A percentile compares a stretch with the other conserved stretches of the same genome.
These are phyloP conservation scores for Zygnema cylindricum DNA, from an alignment of 139 green algal genomes.

Conservation along the genomic window DNA sequence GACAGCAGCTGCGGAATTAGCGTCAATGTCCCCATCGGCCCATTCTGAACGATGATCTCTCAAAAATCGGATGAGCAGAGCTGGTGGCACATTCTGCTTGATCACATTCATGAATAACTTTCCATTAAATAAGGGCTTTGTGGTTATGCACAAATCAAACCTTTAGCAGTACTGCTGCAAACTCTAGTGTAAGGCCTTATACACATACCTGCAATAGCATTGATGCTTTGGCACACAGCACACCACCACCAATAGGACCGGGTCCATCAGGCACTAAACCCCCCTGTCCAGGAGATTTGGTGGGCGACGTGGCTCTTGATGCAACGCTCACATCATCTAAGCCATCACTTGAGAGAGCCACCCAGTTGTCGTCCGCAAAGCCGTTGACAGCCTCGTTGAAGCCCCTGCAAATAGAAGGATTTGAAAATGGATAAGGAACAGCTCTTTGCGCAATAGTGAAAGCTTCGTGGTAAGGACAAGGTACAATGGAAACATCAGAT, in stretches of 20 bases:
- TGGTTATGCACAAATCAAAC: too few relatives aligned
- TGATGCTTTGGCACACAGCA: slow-evolving; percentile 53
- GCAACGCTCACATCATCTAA: slow-evolving; percentile 59
- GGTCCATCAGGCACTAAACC: not conserved
- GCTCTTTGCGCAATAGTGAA: not conserved
- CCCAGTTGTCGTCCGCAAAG: slow-evolving; percentile 54
- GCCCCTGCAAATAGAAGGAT: slow-evolving; percentile 35
- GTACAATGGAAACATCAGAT: not conserved
- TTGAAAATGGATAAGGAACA: not conserved
- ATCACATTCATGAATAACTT: not conserved
- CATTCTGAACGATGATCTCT: slow-evolving; percentile 48
- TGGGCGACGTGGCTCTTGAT: slow-evolving; percentile 3
- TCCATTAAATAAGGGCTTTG: too few relatives aligned
- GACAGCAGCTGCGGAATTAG: slow-evolving; percentile 31
- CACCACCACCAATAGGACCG: slow-evolving; percentile 19
- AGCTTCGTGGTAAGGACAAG: not conserved
- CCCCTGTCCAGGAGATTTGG: not conserved
- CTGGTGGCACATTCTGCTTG: slow-evolving; percentile 41
- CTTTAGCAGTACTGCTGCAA: too few relatives aligned
- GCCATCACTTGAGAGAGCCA: slow-evolving; percentile 47
- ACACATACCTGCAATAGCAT: slow-evolving; percentile 56
- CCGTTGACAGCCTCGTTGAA: slow-evolving; percentile 62
- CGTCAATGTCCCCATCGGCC: slow-evolving; percentile 33
- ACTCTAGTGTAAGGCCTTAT: too few relatives aligned
- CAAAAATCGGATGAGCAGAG: slow-evolving; percentile 39